These are phyloP conservation scores for Saturnispora mendoncae DNA, from an alignment of 805 yeast species.

Conservation along the genomic window DNA sequence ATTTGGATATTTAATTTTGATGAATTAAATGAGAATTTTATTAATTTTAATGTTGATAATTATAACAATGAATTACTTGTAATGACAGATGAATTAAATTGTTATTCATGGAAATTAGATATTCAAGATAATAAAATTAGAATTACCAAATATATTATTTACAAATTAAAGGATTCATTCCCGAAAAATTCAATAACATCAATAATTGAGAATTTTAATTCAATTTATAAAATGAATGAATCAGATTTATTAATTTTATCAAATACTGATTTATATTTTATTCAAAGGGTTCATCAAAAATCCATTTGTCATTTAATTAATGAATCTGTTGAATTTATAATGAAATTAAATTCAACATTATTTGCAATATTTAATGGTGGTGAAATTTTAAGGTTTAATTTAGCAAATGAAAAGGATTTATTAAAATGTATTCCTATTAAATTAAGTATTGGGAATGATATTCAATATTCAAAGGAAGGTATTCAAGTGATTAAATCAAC, in stretches of 20 bases:
- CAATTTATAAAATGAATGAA: conserved; percentile 22
- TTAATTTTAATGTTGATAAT: conserved; percentile 24
- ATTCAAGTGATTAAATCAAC: conserved; percentile 19
- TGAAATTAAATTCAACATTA: conserved; percentile 22
- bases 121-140: conserved; percentile 11
- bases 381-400: conserved; percentile 25
- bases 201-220: conserved; percentile 20
- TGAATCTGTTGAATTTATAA: conserved; percentile 26
- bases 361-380: conserved; percentile 29
- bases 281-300: conserved; percentile 18
- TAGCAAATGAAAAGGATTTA: conserved; percentile 19
- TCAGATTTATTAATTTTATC: conserved; percentile 26
- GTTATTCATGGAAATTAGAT: conserved; percentile 28
- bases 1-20: conserved; percentile 30
- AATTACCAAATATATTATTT: conserved; percentile 21
- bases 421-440: conserved; percentile 22
- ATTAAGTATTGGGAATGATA: conserved; percentile 28
- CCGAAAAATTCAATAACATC: conserved; percentile 16
- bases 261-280: conserved; percentile 24
- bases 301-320: conserved; percentile 22
- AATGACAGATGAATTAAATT: conserved; percentile 26
- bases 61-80: conserved; percentile 25
- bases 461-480: not conserved
- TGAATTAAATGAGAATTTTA: conserved; percentile 22
- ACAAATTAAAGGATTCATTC: conserved; percentile 24